Evolutionary conservation across 805 yeast genomes (phyloP).

Genomic region (Myxozyma melibiosi): DNA sequence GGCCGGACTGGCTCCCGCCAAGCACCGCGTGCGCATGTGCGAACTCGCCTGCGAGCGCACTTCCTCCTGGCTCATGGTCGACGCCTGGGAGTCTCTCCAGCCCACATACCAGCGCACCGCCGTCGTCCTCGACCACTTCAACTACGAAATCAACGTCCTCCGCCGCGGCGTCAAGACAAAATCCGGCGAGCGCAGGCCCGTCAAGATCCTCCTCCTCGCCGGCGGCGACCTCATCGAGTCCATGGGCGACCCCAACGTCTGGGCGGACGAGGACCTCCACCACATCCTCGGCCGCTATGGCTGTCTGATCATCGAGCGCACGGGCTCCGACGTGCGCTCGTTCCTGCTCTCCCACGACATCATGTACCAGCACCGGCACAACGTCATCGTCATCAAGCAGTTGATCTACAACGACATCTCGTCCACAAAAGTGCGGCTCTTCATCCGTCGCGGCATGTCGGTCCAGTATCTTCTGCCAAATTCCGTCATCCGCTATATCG

Average conservation of each 20-base stretch:
- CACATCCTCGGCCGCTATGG: conserved; percentile 96
- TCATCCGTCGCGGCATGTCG: conserved; percentile 92
- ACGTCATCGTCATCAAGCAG: conserved; percentile 92
- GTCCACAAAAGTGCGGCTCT: conserved; percentile 90
- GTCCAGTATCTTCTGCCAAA: conserved; percentile 94
- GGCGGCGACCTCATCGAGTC: conserved; percentile 98
- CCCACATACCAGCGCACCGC: conserved; percentile 92
- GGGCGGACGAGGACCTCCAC: conserved; percentile 95
- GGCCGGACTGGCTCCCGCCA: conserved; percentile 86
- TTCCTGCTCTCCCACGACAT: conserved; percentile 92
- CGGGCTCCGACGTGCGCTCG: conserved; percentile 93
- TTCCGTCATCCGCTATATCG: conserved; percentile 90
- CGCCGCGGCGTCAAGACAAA: conserved; percentile 74
- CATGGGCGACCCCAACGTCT: conserved; percentile 99
- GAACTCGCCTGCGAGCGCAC: conserved; percentile 97
- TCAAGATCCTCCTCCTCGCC: conserved; percentile 91
- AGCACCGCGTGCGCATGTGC: conserved; percentile 95
- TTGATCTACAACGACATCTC: conserved; percentile 94
- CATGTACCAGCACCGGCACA: conserved; percentile 90
- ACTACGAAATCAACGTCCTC: conserved; percentile 88
- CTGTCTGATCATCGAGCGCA: conserved; percentile 92
- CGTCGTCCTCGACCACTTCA: conserved; percentile 91
- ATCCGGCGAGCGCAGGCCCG: conserved; percentile 62
- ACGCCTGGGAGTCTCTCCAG: conserved; percentile 97
- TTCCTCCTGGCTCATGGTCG: conserved; percentile 97